Percentiles rank a stretch among this genome's conserved stretches.
phyloP scores from a whole-genome alignment of 805 yeast species.

The Barnettozyma botsteinii region DNA sequence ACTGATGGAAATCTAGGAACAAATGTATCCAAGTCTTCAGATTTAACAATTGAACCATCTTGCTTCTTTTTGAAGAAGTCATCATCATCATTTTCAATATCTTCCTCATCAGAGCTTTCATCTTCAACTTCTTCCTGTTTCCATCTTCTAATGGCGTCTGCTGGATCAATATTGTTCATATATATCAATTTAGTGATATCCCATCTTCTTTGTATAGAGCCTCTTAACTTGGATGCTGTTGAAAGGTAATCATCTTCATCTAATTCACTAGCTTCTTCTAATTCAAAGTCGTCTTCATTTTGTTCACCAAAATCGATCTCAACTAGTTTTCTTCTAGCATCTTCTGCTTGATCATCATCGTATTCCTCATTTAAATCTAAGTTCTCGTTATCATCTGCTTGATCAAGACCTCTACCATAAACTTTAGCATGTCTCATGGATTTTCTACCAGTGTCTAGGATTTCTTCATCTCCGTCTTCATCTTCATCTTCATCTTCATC shows the following conservation, averaged over 20 bases:
- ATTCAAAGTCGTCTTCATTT: slow-evolving; percentile 30
- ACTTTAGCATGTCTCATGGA: slow-evolving; percentile 56
- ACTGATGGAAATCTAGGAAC: slow-evolving; percentile 34
- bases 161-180: slow-evolving; percentile 69
- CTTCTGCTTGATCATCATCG: slow-evolving; percentile 30
- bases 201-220: slow-evolving; percentile 55
- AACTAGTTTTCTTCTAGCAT: slow-evolving; percentile 37
- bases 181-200: slow-evolving; percentile 78
- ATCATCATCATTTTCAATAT: slow-evolving; percentile 41
- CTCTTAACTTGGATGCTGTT: slow-evolving; percentile 58
- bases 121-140: slow-evolving; percentile 43
- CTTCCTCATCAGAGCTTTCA: slow-evolving; percentile 37
- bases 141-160: slow-evolving; percentile 71
- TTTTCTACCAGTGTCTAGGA: slow-evolving; percentile 54
- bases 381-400: slow-evolving; percentile 41
- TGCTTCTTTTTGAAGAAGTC: slow-evolving; percentile 51
- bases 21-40: slow-evolving; percentile 34
- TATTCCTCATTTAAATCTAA: slow-evolving; percentile 33
- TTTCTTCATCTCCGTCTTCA: slow-evolving; percentile 26
- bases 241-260: slow-evolving; percentile 33
- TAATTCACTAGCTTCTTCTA: slow-evolving; percentile 51
- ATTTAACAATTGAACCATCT: slow-evolving; percentile 20
- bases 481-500: slow-evolving; percentile 32
- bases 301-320: slow-evolving; percentile 42
- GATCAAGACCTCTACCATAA: slow-evolving; percentile 47